phyloP scores from a whole-genome alignment of 2,329 filamentous ascomycete genomes.

The Aspergillus thermomutatus region DNA sequence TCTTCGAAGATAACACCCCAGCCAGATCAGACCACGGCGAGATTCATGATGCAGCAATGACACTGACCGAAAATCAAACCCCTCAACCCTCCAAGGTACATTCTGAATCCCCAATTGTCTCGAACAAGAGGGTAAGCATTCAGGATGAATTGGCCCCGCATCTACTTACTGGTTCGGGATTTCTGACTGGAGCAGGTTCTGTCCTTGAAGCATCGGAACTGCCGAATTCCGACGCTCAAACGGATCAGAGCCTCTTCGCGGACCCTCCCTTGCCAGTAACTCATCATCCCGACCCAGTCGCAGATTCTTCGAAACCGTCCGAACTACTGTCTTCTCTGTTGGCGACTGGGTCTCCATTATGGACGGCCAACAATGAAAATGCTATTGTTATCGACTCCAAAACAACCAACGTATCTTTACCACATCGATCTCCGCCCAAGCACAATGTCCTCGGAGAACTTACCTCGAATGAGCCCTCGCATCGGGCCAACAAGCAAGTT shows the following conservation, averaged over 20 bases:
- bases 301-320: constrained; percentile 8
- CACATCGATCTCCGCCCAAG: constrained; percentile 21
- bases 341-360: neutral
- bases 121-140: neutral
- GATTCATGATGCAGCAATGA: neutral
- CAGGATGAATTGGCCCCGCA: constrained; percentile 5
- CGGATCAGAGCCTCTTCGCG: neutral
- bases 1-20: constrained; percentile 23
- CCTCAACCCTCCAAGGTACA: neutral
- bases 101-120: neutral
- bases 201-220: constrained; percentile 7
- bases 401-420: constrained; percentile 13
- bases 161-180: constrained; percentile 8
- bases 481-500: constrained; percentile 23
- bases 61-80: neutral
- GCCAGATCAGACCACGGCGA: constrained; percentile 5
- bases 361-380: constrained; percentile 24
- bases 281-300: neutral
- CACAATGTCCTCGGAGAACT: constrained; percentile 37
- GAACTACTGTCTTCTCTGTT: constrained; percentile 1
- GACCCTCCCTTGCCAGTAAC: neutral
- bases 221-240: neutral
- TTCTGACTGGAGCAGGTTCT: constrained; percentile 4
- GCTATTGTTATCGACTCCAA: constrained; percentile 12
- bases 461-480: constrained; percentile 35